Evolutionary conservation across 2,329 filamentous ascomycete genomes (phyloP).

Genomic region (Xylariomycetidae sp.): DNA sequence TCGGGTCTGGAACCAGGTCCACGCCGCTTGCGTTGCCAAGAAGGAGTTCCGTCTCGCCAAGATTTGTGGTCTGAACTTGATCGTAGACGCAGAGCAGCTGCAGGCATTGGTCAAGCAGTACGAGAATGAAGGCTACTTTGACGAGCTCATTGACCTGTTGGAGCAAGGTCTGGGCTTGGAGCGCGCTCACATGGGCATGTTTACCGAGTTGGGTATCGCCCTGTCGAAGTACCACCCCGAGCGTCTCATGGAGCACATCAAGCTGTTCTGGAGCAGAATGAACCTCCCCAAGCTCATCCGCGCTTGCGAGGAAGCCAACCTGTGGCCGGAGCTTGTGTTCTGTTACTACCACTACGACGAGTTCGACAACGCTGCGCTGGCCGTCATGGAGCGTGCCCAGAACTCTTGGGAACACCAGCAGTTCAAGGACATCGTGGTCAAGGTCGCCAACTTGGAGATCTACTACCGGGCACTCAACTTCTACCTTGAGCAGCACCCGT

Average conservation of each 20-base stretch:
- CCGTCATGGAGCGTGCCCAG: conserved; percentile 95
- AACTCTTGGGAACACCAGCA: conserved; percentile 99
- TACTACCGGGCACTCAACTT: conserved; percentile 97
- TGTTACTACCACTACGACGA: conserved; percentile 98
- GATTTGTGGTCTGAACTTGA: conserved; percentile 97
- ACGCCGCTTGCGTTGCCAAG: conserved; percentile 91
- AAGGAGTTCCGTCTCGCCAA: conserved; percentile 98
- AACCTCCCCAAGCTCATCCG: conserved; percentile 97
- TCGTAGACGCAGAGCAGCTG: conserved; percentile 94
- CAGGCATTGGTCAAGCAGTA: conserved; percentile 93
- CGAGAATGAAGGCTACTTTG: conserved; percentile 94
- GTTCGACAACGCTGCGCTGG: conserved; percentile 91
- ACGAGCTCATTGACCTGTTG: conserved; percentile 89
- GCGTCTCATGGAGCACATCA: conserved; percentile 95
- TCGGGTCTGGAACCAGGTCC: conserved; percentile 99
- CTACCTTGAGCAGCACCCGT: conserved; percentile 95
- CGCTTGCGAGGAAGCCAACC: conserved; percentile 85
- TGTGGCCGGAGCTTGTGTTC: conserved; percentile 98
- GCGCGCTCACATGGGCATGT: conserved; percentile 93
- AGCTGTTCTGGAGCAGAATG: conserved; percentile 96
- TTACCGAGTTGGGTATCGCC: conserved; percentile 87
- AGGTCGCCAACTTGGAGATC: conserved; percentile 97
- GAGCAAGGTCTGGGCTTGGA: conserved; percentile 94
- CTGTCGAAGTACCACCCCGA: conserved; percentile 93
- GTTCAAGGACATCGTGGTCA: conserved; percentile 98